Base-by-base conservation (phyloP, 345 rosid species). In the Viola odorata region DNA sequence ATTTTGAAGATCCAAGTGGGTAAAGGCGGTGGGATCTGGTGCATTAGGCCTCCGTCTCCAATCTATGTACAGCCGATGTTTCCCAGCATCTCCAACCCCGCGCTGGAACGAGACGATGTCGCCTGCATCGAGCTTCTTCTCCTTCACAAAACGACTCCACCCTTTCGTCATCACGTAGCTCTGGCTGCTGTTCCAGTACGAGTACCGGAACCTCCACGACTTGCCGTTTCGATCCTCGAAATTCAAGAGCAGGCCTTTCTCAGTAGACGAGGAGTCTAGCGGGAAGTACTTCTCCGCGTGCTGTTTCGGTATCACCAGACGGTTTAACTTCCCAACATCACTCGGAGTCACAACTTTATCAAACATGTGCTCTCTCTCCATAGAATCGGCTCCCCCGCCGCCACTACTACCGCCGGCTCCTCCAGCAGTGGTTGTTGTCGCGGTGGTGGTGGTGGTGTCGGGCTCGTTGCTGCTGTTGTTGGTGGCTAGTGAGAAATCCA, bases 141-240 rank as follows among this genome's bases (percentile, higher is more conserved):
- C 98, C 84, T 92, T 92, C n/a, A 92, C 98, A 65, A 92, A 92
- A 8, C 98, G 83, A 70, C 97, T 92, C 98, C 98, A 92, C 1
- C 98, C 98, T 78, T 92, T 92, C 11, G 98, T 92, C 97, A 92
- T 92, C 44, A 92, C 98, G 61, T 89, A 92, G 85, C 98, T 89
- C 75, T 92, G 98, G 75, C 98, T 92, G 66, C 96, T 87, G 67
- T 85, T 92, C 98, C 98, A 92, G 63, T 92, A 92, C 37, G 97
- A 92, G 84, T 92, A 92, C 45, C 98, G 82, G 83, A 92, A 92
- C 58, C 97, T 65, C 98, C 98, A 92, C 5, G 85, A 74, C 73
- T 92, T 89, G 37, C 98, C 97, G 45, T 73, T 74, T 41, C 83
- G 81, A 78, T 92, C 97, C 51, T 92, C 97, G 45, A 92, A 92